Evolutionary conservation across 306 rosid genomes (phyloP), one percentile per base, ranked within the genome.

Genomic region (Lotus japonicus): DNA sequence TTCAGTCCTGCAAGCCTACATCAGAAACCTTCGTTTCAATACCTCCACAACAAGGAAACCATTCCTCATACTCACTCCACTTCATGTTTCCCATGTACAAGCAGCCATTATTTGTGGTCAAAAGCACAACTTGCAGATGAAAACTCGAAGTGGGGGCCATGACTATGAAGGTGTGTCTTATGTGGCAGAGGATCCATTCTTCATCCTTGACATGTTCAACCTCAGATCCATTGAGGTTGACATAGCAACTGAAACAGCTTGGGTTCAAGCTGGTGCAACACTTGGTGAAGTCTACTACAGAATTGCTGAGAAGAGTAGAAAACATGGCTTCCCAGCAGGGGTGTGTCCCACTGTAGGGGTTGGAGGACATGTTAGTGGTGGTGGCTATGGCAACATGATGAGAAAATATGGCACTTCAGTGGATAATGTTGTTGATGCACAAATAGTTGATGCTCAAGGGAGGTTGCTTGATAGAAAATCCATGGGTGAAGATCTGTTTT

Each of bases 11-110:
- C 72, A 83, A 64, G 71, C 81, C 8, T 83, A 83, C 80, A 77
- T 86, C 8, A 71, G 88, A 76, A 86, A 86, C 83, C 85, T 83
- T 26, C 82, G 88, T 36, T 86, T 83, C 83, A 86, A 86, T 78
- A 76, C 85, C 6, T 51, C 91, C 16, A 72, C 70, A 14, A 83
- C 88, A 3, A 68, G 64, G 0, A 86, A 86, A 3, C 91, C 91
- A 0, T 76, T 64, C 68, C 77, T 86, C 2, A 81, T 86, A 19
- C 10, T 86, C 21, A 81, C 91, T 1, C 67, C 91, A 19, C 36
- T 49, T 17, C 83, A 83, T 53, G 83, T 70, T 5, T 79, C 84
- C 9, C 88, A 86, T 5, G 82, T 83, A 2, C 77, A 76, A 71
- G 73, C 84, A 11, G 56, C 86, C 1, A 43, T 86, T 2, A 35